Conservation (phyloP, 1,139 yeast genomes). For the Pichia sp. region DNA sequence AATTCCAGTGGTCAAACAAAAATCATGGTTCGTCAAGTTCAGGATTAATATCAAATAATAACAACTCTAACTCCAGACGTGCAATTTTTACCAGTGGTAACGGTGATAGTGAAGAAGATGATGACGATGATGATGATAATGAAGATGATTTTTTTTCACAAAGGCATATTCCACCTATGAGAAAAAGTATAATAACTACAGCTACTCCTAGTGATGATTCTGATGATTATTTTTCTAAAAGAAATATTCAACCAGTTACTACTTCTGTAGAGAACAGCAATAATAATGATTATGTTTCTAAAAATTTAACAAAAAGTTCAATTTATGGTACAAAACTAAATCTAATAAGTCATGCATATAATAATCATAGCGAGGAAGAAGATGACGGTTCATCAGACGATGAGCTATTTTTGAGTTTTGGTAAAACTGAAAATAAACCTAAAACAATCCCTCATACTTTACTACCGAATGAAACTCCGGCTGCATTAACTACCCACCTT, state of each 20-base stretch:
- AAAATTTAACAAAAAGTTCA: conserved; percentile 7
- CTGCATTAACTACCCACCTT: background rate
- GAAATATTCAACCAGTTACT: background rate
- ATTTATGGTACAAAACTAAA: conserved; percentile 17
- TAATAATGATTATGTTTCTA: background rate
- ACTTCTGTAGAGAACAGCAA: background rate
- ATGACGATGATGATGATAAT: background rate
- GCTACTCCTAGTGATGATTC: background rate
- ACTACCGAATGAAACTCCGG: no score
- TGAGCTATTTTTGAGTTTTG: conserved; percentile 14
- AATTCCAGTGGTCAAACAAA: background rate
- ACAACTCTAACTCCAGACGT: background rate
- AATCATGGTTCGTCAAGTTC: background rate
- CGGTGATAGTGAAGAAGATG: conserved; percentile 4
- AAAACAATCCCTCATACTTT: no score
- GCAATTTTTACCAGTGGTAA: conserved; percentile 11
- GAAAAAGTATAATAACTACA: background rate
- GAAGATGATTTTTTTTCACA: background rate
- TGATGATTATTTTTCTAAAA: background rate
- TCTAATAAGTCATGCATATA: conserved; percentile 1
- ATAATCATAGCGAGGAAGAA: conserved; percentile 5
- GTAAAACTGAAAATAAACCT: background rate
- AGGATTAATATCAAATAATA: background rate
- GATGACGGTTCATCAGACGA: conserved; percentile 3
- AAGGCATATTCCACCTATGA: background rate